Evolutionary conservation across 176 grass and related monocot species (phyloP).

Genomic region (Otatea glauca): DNA sequence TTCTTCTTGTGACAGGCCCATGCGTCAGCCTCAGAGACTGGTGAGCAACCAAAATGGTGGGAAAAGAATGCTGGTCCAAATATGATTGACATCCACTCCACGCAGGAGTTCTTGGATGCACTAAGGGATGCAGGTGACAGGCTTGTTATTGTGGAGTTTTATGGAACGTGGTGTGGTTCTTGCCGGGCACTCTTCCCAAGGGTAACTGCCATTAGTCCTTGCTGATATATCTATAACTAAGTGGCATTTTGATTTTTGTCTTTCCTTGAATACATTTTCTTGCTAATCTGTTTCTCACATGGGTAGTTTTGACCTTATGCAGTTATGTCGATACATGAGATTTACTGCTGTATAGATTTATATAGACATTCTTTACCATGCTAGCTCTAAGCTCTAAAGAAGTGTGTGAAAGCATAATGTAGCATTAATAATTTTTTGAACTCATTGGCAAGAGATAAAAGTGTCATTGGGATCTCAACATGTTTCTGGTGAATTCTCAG

Average conservation of each 20-base stretch:
- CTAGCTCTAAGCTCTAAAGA: slow-evolving; percentile 4
- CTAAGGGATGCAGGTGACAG: slow-evolving; percentile 73
- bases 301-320: not conserved
- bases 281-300: slow-evolving; percentile 5
- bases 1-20: slow-evolving; percentile 57
- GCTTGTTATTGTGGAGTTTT: slow-evolving; percentile 89
- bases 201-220: slow-evolving; percentile 52
- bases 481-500: not conserved
- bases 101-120: slow-evolving; percentile 89
- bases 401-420: slow-evolving; percentile 9
- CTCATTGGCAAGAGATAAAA: not conserved
- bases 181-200: slow-evolving; percentile 87
- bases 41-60: slow-evolving; percentile 87
- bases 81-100: slow-evolving; percentile 97
- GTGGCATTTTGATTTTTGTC: not conserved
- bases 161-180: slow-evolving; percentile 97
- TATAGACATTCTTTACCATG: slow-evolving; percentile 20
- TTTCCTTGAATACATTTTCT: slow-evolving; percentile 9
- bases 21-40: slow-evolving; percentile 42
- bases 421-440: not conserved
- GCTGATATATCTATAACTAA: slow-evolving; percentile 25
- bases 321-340: not conserved
- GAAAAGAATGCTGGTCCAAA: slow-evolving; percentile 79
- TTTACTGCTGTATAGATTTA: not conserved
- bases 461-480: slow-evolving; percentile 21